These are phyloP conservation scores for Saitozyma podzolica DNA, from an alignment of 768 basidiomycete species.

Conservation along the genomic window DNA sequence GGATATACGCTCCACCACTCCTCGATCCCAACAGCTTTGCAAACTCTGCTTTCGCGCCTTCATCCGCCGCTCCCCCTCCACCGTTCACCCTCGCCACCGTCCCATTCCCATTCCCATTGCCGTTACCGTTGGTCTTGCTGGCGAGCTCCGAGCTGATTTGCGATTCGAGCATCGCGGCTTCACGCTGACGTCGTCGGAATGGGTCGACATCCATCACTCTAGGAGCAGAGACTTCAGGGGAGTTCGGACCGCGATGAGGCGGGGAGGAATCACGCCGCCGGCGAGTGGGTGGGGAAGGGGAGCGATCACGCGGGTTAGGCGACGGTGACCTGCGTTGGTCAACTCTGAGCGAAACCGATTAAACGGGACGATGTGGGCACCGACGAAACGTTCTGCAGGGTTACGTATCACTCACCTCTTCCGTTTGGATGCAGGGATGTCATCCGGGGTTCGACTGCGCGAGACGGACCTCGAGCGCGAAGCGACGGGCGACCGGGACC, in stretches of 20 bases:
- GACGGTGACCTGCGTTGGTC: conserved; percentile 43
- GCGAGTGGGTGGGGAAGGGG: conserved; percentile 48
- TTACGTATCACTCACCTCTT: conserved; percentile 10
- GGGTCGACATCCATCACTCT: conserved; percentile 73
- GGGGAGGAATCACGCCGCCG: conserved; percentile 43
- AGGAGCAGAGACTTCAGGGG: conserved; percentile 15
- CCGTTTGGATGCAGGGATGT: conserved; percentile 5
- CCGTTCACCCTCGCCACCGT: conserved; percentile 54
- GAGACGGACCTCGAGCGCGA: conserved; percentile 9
- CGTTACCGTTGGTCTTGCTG: conserved; percentile 61
- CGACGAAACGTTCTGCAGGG: no score
- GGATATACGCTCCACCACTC: conserved; percentile 94
- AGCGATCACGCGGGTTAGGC: conserved; percentile 44
- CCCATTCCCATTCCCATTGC: conserved; percentile 56
- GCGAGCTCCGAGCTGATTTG: conserved; percentile 69
- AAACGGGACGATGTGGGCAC: no score
- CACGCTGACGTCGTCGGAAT: conserved; percentile 70
- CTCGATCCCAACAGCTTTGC: conserved; percentile 76
- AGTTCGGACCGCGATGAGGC: conserved; percentile 17
- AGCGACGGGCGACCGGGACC: conserved; percentile 19
- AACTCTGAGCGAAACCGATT: conserved; percentile 1
- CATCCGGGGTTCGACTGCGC: neutral
- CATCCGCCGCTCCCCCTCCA: conserved; percentile 54
- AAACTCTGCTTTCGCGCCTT: conserved; percentile 77
- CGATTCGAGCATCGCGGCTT: conserved; percentile 52